Evolutionary conservation across 805 yeast species (phyloP).

Genomic region (Zygosaccharomyces bisporus): DNA sequence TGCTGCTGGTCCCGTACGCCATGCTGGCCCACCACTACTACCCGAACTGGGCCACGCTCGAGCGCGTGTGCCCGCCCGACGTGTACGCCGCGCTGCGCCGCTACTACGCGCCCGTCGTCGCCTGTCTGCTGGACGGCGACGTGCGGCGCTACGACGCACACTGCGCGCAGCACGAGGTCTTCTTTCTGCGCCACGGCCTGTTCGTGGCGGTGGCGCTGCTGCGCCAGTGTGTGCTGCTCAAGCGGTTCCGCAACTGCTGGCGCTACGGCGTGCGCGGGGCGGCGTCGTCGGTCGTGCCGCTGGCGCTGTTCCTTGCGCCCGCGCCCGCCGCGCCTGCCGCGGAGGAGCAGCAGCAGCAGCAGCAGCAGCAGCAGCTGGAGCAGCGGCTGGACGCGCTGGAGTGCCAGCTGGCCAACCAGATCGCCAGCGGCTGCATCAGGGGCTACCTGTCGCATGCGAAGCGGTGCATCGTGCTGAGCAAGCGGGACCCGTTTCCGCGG

Average conservation of each 20-base stretch:
- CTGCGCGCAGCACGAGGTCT: conserved; percentile 42
- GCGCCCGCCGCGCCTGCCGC: too few relatives aligned
- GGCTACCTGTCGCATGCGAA: conserved; percentile 81
- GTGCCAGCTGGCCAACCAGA: conserved; percentile 63
- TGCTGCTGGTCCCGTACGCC: conserved; percentile 61
- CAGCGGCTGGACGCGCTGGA: conserved; percentile 53
- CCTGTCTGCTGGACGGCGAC: conserved; percentile 53
- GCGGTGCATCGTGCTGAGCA: conserved; percentile 69
- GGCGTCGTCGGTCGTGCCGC: conserved; percentile 48
- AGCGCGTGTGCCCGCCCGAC: neutral
- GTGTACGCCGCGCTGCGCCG: conserved; percentile 35
- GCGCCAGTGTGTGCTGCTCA: conserved; percentile 47
- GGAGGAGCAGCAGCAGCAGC: too few relatives aligned
- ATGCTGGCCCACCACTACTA: conserved; percentile 46
- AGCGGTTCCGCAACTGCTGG: conserved; percentile 42
- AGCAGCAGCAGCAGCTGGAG: conserved; percentile 13
- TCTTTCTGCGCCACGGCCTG: conserved; percentile 55
- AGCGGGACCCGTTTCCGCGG: conserved; percentile 66
- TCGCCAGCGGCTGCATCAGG: conserved; percentile 56
- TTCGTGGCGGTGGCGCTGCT: conserved; percentile 57
- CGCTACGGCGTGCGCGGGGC: conserved; percentile 10
- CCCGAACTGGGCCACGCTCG: conserved; percentile 38
- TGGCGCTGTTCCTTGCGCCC: conserved; percentile 35
- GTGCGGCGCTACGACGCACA: conserved; percentile 46
- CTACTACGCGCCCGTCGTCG: conserved; percentile 38